Conservation (phyloP, 2,329 filamentous ascomycete species). For the Botrytis medusae region DNA sequence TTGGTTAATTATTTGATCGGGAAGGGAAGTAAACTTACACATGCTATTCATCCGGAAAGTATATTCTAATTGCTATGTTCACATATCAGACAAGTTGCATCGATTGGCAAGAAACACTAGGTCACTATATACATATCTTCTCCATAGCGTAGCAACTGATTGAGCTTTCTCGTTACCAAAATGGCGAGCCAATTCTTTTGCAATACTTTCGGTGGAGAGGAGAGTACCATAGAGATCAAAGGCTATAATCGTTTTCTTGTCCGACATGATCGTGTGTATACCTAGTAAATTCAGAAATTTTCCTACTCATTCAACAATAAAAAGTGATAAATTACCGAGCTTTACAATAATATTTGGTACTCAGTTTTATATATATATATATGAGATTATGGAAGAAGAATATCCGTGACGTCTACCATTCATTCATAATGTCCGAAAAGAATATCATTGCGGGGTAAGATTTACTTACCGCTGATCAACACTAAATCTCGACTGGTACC, state of each 20-base stretch:
- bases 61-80: slow-evolving; percentile 68
- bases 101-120: neutral
- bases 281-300: neutral
- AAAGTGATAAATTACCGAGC: neutral
- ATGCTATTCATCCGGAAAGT: slow-evolving; percentile 76
- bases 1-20: neutral
- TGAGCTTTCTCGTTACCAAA: slow-evolving; percentile 59
- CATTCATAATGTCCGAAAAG: neutral
- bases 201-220: slow-evolving; percentile 69
- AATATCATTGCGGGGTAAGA: neutral
- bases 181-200: slow-evolving; percentile 54
- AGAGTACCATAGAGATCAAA: slow-evolving; percentile 78
- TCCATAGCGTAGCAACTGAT: slow-evolving; percentile 60
- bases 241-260: slow-evolving; percentile 53
- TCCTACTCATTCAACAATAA: neutral
- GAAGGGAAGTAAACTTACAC: slow-evolving; percentile 49
- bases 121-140: slow-evolving; percentile 41
- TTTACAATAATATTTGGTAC: neutral
- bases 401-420: neutral
- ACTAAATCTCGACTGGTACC: neutral
- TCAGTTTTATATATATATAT: neutral
- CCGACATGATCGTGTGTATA: slow-evolving; percentile 31
- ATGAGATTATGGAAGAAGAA: no score
- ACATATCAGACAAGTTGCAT: neutral
- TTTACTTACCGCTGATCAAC: neutral